phyloP scores from a whole-genome alignment of 495 filamentous ascomycete species.

The Pyronema domesticum region DNA sequence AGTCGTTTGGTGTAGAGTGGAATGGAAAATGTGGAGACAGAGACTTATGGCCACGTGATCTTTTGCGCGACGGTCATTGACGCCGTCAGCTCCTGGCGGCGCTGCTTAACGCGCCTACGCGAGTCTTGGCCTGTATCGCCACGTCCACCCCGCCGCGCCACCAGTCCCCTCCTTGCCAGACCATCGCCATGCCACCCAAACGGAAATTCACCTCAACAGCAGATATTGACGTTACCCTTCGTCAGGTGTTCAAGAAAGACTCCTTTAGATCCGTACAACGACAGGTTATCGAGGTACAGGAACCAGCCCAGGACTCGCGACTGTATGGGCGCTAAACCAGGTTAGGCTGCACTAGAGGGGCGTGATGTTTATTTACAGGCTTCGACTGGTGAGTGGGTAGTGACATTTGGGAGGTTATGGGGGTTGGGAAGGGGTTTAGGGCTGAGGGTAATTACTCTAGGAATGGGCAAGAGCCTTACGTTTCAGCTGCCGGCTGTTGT shows the following conservation, averaged over 20 bases:
- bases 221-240: constrained; percentile 74
- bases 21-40: no score
- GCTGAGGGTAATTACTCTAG: not conserved
- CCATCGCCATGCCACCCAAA: not conserved
- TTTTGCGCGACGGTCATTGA: no score
- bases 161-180: no score
- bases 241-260: constrained; percentile 35
- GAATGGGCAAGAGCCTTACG: constrained; percentile 68
- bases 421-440: not conserved
- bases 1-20: no score
- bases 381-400: constrained; percentile 38
- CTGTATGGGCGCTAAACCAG: not conserved
- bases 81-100: no score
- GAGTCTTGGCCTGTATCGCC: no score
- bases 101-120: no score
- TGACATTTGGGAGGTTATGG: constrained; percentile 36
- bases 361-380: constrained; percentile 91
- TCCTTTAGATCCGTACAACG: constrained; percentile 56
- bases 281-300: constrained; percentile 51
- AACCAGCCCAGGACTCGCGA: not conserved
- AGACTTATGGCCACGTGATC: no score
- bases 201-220: not conserved
- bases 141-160: no score
- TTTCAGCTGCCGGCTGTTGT: constrained; percentile 85
- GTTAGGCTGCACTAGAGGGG: constrained; percentile 47